phyloP scores from a whole-genome alignment of 345 rosid genomes.

The Schrenkiella parvula region DNA sequence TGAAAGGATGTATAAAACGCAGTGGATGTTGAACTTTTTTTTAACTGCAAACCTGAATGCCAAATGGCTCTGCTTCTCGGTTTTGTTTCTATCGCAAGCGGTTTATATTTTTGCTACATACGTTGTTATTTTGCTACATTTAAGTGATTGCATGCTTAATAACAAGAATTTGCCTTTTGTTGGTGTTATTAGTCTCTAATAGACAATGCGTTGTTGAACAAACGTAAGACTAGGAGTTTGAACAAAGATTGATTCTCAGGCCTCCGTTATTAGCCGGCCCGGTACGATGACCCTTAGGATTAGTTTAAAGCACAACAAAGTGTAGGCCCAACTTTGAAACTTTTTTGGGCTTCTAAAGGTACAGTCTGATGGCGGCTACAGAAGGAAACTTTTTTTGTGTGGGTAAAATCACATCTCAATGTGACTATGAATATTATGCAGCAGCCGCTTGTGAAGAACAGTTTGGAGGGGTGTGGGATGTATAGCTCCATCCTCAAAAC shows the following conservation, averaged over 20 bases:
- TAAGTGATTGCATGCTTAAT: conserved; percentile 10
- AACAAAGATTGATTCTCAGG: background rate
- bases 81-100: conserved; percentile 23
- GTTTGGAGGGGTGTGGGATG: background rate
- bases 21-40: conserved; percentile 19
- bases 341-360: background rate
- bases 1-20: conserved; percentile 27
- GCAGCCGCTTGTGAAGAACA: background rate
- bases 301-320: background rate
- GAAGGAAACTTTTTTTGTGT: too few relatives aligned
- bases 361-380: background rate
- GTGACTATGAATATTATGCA: background rate
- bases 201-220: background rate
- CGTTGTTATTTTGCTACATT: background rate
- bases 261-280: background rate
- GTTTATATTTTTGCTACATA: background rate
- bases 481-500: background rate
- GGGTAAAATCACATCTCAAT: background rate
- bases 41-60: conserved; percentile 32
- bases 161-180: conserved; percentile 5
- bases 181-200: background rate
- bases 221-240: background rate
- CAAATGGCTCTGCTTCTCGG: conserved; percentile 26
- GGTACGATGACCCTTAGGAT: background rate
- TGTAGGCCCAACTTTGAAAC: background rate